Conservation (phyloP, 345 rosid species). For the Eucalyptus leucophloia region DNA sequence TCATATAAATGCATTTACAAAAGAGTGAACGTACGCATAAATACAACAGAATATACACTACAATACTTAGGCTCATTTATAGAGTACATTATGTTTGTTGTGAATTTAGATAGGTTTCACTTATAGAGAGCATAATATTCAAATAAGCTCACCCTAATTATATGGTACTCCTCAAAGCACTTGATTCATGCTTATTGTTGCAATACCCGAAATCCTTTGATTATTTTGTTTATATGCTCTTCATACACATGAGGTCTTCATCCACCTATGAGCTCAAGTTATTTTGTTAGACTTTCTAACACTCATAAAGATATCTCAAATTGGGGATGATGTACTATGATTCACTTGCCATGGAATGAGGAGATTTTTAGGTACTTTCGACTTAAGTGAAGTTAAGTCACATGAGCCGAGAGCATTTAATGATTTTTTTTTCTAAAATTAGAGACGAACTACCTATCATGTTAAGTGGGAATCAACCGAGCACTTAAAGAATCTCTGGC, state of each 20-base stretch:
- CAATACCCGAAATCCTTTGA: not conserved
- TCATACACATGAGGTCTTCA: not conserved
- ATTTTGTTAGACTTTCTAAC: not conserved
- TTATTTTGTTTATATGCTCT: not conserved
- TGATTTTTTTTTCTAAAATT: not conserved
- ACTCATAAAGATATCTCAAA: not conserved
- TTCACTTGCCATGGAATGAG: not conserved
- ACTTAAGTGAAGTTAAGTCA: not conserved
- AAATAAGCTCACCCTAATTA: not conserved
- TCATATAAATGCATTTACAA: not conserved
- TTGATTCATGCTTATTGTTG: not conserved
- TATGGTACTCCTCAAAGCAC: accelerated
- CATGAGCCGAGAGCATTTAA: not conserved
- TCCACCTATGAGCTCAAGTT: not conserved
- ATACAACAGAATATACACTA: not conserved
- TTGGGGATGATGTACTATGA: not conserved
- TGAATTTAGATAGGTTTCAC: too few relatives aligned
- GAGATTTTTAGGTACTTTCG: not conserved
- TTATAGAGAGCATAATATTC: too few relatives aligned
- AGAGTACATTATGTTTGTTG: not conserved
- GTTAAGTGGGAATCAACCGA: not conserved
- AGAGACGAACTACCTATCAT: not conserved
- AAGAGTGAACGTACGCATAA: not conserved
- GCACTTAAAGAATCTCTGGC: not conserved
- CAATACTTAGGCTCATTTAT: not conserved